These are phyloP conservation scores for Botrytis medusae DNA, from an alignment of 2,329 filamentous ascomycete genomes.

Conservation along the genomic window DNA sequence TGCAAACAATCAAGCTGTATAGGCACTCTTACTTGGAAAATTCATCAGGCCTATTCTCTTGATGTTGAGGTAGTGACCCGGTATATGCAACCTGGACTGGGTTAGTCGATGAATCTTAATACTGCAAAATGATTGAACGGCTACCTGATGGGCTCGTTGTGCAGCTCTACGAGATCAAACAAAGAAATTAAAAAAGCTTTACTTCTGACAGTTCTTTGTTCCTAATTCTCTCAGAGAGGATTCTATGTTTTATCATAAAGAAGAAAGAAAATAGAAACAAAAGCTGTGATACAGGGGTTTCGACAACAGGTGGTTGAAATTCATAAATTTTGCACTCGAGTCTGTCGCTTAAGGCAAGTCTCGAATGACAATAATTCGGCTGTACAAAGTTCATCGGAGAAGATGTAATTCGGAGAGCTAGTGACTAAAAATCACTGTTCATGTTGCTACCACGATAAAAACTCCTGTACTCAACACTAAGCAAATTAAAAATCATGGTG, in stretches of 20 bases:
- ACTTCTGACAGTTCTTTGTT: background rate
- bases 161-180: background rate
- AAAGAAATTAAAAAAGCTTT: background rate
- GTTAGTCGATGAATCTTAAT: background rate
- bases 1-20: fast-evolving
- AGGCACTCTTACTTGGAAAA: background rate
- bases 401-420: no score
- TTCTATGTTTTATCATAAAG: fast-evolving
- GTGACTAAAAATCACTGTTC: no score
- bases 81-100: background rate
- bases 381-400: background rate
- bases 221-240: fast-evolving
- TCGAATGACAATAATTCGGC: background rate
- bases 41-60: background rate
- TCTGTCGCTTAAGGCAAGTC: background rate
- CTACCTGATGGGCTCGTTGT: background rate
- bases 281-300: no score
- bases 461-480: background rate
- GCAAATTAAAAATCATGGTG: no score
- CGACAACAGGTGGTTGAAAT: no score
- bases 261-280: background rate
- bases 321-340: background rate
- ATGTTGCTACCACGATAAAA: background rate
- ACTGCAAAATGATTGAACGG: background rate
- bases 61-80: background rate